Base-by-base conservation (phyloP, 2,329 filamentous ascomycete genomes). In the Byssoonygena ceratinophila region DNA sequence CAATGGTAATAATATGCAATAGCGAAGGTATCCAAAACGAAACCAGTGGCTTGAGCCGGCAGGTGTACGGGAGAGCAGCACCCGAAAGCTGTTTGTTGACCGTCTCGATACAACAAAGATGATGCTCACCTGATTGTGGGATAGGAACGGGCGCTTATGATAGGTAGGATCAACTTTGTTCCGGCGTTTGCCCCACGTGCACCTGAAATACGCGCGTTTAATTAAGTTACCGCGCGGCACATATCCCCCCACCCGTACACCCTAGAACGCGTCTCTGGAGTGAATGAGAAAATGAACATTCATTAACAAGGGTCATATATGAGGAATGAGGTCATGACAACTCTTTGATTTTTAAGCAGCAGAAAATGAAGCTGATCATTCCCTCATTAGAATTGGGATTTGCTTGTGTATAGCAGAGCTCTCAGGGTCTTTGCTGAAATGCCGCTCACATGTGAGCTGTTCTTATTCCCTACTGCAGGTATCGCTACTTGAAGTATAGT, bases 361-460 rank as follows among this genome's bases (percentile, higher is more conserved):
- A 2, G 18, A 53, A 31, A 25, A 53, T 53, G 49, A 48, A 23
- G 47, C 29, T n/a, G 7, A 12, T 39, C 9, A 34, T 23, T 41
- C 36, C 51, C 8, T 34, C 20, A n/a, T 27, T 44, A 9, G 18
- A 41, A 40, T 16, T 44, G 20, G 20, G 23, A 51, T 9, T 37
- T 51, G 29, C 12, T 16, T 20, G 22, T 45, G 34, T 14, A 43
- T 23, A 48, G 23, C 29, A 48, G 18, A 29, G 27, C 23, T 22
- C 29, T 23, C 40, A 8, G 6, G 25, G 16, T 5, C n/a, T 1
- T 32, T 41, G 7, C 18, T 25, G n/a, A 44, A 51, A 70, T 70
- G 68, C 63, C 68, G 54, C 63, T 70, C 52, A 69, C 67, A 23
- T 71, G 68, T 68, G 57, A 55, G 68, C 14, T 60, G 11, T 54